phyloP scores from a whole-genome alignment of 768 basidiomycete genomes.

The Boletus pseudo-olivaceus region DNA sequence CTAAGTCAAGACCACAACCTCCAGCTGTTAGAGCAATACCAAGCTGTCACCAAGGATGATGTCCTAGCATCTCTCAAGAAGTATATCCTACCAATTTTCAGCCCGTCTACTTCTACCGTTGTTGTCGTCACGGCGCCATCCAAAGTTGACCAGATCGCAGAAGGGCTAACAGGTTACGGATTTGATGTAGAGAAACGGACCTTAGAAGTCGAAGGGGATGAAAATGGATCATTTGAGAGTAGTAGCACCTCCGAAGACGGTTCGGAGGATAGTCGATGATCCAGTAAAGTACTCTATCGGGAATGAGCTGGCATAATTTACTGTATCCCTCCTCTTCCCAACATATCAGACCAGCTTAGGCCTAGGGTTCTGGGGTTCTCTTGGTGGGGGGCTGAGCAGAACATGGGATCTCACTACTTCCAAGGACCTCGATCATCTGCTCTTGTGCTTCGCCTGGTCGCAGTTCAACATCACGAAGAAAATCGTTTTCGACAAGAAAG shows the following conservation, averaged over 20 bases:
- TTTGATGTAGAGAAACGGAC: constrained; percentile 75
- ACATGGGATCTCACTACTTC: constrained; percentile 14
- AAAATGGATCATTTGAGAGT: constrained; percentile 35
- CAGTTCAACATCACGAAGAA: constrained; percentile 75
- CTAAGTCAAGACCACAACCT: constrained; percentile 72
- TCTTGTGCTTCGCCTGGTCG: constrained; percentile 72
- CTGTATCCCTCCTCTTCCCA: background rate
- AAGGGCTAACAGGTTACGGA: constrained; percentile 61
- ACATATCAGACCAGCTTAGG: background rate
- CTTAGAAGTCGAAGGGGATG: constrained; percentile 59
- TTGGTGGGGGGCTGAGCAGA: background rate
- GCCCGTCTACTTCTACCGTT: constrained; percentile 68
- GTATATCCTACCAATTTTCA: constrained; percentile 85
- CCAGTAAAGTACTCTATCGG: background rate
- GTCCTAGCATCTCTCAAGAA: constrained; percentile 64
- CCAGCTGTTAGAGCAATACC: constrained; percentile 73
- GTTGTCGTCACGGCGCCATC: constrained; percentile 81
- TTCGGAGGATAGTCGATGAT: constrained; percentile 17
- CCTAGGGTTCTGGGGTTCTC: background rate
- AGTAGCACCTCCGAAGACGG: constrained; percentile 33
- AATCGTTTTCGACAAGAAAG: constrained; percentile 88
- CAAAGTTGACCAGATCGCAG: constrained; percentile 68
- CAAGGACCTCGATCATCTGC: constrained; percentile 60
- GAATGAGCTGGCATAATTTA: background rate
- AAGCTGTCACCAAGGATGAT: constrained; percentile 76